Conservation (phyloP, 768 basidiomycete genomes). For the Kockovaella imperatae region DNA sequence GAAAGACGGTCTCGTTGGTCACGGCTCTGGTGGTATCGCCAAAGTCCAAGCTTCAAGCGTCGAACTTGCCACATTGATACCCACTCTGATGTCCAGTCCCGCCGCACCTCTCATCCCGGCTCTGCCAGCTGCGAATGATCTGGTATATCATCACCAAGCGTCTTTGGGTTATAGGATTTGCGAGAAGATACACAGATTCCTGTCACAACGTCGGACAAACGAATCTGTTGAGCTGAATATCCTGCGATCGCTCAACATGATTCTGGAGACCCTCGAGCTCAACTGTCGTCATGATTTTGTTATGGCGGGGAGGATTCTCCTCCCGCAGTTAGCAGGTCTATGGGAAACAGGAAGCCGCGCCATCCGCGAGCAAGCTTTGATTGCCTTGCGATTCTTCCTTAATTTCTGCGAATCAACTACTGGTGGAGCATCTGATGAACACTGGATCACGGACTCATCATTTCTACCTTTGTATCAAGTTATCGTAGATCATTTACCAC, state of each 20-base stretch:
- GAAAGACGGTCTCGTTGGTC: not conserved
- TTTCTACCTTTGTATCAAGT: too few species aligned
- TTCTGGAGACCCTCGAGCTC: slow-evolving; percentile 67
- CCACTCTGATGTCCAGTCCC: slow-evolving; percentile 50
- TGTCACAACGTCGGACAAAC: too few species aligned
- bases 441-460: too few species aligned
- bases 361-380: slow-evolving; percentile 69
- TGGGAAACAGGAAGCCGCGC: slow-evolving; percentile 72
- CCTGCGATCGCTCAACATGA: slow-evolving; percentile 59
- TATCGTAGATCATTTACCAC: slow-evolving; percentile 7
- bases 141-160: not conserved
- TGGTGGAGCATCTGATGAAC: not conserved
- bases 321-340: slow-evolving; percentile 59
- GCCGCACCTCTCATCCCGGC: slow-evolving; percentile 55
- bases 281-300: slow-evolving; percentile 60
- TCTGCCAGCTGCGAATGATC: slow-evolving; percentile 1
- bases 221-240: slow-evolving; percentile 69
- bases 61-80: slow-evolving; percentile 56
- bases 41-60: slow-evolving; percentile 11
- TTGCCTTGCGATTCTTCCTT: slow-evolving; percentile 67
- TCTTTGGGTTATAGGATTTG: slow-evolving; percentile 49
- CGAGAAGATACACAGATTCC: slow-evolving; percentile 55
- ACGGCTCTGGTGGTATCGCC: slow-evolving; percentile 7
- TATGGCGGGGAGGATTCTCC: slow-evolving; percentile 56
- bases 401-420: slow-evolving; percentile 50